Base-by-base conservation (phyloP, 768 basidiomycete genomes). In the Kwoniella botswanensis region DNA sequence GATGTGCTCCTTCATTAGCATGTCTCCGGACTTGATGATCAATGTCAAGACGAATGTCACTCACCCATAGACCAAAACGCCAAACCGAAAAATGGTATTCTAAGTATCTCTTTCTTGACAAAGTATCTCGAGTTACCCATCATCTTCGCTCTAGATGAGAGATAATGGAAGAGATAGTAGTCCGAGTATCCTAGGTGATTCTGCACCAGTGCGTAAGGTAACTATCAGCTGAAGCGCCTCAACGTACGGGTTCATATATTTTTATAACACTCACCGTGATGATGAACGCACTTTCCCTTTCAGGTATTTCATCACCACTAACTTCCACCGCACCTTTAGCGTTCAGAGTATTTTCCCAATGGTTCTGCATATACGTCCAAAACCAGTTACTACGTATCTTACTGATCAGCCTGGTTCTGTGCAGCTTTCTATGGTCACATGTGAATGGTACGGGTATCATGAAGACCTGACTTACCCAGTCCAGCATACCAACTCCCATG, bases 361-460 rank as follows among this genome's bases (percentile, higher is more conserved):
- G 74, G 5, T 46, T 60, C 56, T 79, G 78, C 78, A 79, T 79
- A 55, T 79, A 79, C 15, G 41, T 41, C 78, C 78, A 79, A 41
- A 79, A 76, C 44, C 59, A 52, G 18, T 71, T 68, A 9, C 78
- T 79, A 35, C 35, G 35, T 35, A 59, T 22, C 22, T 22, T 24
- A 50, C 35, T 22, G 42, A 62, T 35, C 35, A 35, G 35, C 35
- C 35, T 35, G 35, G 35, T 35, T 35, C 35, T 35, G 35, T 35
- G 35, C 35, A 35, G 35, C 35, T 35, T 35, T 35, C 35, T 35
- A 35, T 35, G 3, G 35, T 35, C 35, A 35, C 35, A 4, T 35
- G 35, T 35, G 4, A 35, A 35, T 35, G 35, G 4, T 35, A 35
- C 7, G 58, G 18, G 35, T 12, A 60, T 15, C 15, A 41, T 13